These are phyloP conservation scores for Aspergillus olivimuriae DNA, from an alignment of 495 filamentous ascomycete species.

Conservation along the genomic window DNA sequence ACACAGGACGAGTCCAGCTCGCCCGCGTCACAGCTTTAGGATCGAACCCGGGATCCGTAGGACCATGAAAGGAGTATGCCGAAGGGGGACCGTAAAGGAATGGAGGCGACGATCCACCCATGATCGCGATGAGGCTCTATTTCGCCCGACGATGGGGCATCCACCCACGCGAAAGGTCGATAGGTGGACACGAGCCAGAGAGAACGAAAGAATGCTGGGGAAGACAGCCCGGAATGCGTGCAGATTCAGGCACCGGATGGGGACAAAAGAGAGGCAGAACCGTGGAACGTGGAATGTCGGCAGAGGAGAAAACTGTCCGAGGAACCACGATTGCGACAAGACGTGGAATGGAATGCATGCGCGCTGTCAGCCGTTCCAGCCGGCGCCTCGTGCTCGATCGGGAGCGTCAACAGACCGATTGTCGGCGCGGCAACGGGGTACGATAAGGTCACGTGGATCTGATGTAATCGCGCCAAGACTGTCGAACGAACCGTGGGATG, in stretches of 20 bases:
- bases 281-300: constrained; percentile 22
- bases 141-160: constrained; percentile 13
- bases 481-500: too few species aligned
- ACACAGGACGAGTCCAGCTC: constrained; percentile 51
- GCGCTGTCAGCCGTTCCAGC: too few species aligned
- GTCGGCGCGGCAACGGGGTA: constrained; percentile 28
- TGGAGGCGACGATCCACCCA: constrained; percentile 58
- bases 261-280: constrained; percentile 17
- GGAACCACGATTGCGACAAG: too few species aligned
- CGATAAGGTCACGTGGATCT: constrained; percentile 27
- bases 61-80: constrained; percentile 43
- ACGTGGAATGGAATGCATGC: too few species aligned
- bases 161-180: constrained; percentile 29
- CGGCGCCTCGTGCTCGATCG: neutral
- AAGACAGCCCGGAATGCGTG: constrained; percentile 3
- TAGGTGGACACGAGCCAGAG: constrained; percentile 25
- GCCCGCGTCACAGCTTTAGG: constrained; percentile 76
- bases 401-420: constrained; percentile 24
- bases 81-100: constrained; percentile 65
- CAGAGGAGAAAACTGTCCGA: neutral
- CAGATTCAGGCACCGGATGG: too few species aligned
- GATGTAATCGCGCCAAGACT: too few species aligned
- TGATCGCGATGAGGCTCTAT: constrained; percentile 29
- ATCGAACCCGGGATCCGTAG: constrained; percentile 60
- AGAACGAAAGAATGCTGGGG: constrained; percentile 12